These are phyloP conservation scores for Eimeria tenella DNA, from an alignment of 169 alveolate genomes.

Conservation along the genomic window DNA sequence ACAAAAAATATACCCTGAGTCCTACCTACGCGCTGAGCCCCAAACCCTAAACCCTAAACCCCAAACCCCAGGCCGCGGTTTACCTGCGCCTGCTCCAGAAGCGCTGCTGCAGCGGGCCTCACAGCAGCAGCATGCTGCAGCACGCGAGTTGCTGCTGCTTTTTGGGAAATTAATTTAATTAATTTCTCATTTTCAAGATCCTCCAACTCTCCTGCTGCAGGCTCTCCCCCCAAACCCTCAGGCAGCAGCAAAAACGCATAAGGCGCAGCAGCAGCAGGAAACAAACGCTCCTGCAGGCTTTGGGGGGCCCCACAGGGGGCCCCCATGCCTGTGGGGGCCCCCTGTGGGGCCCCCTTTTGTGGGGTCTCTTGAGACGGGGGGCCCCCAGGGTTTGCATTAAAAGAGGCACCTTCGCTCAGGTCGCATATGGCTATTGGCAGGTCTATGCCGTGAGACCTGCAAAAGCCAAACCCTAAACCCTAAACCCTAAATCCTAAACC, in stretches of 20 bases:
- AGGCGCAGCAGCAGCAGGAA: constrained; percentile 35
- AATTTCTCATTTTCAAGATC: neutral
- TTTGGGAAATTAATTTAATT: neutral
- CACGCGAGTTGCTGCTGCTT: neutral
- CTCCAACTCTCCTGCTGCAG: neutral
- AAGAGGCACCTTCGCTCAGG: neutral
- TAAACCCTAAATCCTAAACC: constrained; percentile 25
- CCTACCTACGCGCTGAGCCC: neutral
- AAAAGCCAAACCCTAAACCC: neutral
- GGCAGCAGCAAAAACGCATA: constrained; percentile 20
- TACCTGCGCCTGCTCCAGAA: neutral
- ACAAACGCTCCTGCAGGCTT: neutral
- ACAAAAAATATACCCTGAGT: neutral
- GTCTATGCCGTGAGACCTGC: constrained; percentile 11
- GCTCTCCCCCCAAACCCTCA: constrained; percentile 14
- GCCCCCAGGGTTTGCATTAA: neutral
- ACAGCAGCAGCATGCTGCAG: neutral
- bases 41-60: neutral
- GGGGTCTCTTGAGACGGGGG: neutral
- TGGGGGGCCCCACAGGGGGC: neutral
- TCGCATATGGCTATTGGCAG: constrained; percentile 43
- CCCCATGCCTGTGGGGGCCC: neutral
- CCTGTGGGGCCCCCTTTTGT: neutral
- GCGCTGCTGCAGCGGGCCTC: constrained; percentile 14
- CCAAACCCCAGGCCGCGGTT: neutral